Evolutionary conservation across 2,329 filamentous ascomycete species (phyloP), one percentile per base, ranked within the genome.

Genomic region (Calonectria montana): DNA sequence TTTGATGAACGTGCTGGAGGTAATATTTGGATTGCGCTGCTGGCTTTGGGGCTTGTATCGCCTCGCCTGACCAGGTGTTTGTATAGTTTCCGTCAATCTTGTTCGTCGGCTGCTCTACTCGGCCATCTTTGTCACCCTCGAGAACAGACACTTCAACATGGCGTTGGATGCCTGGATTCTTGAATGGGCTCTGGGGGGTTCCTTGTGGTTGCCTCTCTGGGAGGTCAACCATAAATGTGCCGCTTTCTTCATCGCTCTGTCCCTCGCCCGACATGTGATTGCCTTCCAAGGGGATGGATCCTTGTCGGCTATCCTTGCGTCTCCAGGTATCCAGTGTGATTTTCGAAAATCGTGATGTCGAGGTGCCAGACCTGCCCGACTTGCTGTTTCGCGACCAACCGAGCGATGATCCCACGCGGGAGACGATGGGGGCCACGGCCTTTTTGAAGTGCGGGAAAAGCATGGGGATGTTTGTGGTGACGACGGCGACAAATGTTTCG

Each of bases 381-480:
- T 75, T 72, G 5, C 74, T 66, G 45, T 76, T 74, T 37, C 73
- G 55, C 4, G 75, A 74, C 10, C 73, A 73, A 13, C 76, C 74
- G 4, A 78, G 45, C 8, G 79, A 79, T 16, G 72, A 74, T 2
- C 73, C 62, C 25, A 80, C 74, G 53, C 79, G 73, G 15, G 73
- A 75, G 13, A 80, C 65, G 4, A 80, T 68, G 16, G 78, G 77
- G 8, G 67, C 72, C 2, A 76, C 62, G 81, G 84, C 85, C 53
- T 72, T 75, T 73, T 84, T 84, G 65, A 88, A 69, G 2, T 88
- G 79, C 9, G 87, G 85, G 79, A 87, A 87, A 65, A 87, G 80
- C 80, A 86, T 83, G 4, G 83, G 84, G 2, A 86, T 78, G 74
- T 86, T 86, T 9, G 84, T 86, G 0, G 83, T 85, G 55, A 86